phyloP scores from a whole-genome alignment of 2,329 filamentous ascomycete genomes.

The Fusarium liriodendri region DNA sequence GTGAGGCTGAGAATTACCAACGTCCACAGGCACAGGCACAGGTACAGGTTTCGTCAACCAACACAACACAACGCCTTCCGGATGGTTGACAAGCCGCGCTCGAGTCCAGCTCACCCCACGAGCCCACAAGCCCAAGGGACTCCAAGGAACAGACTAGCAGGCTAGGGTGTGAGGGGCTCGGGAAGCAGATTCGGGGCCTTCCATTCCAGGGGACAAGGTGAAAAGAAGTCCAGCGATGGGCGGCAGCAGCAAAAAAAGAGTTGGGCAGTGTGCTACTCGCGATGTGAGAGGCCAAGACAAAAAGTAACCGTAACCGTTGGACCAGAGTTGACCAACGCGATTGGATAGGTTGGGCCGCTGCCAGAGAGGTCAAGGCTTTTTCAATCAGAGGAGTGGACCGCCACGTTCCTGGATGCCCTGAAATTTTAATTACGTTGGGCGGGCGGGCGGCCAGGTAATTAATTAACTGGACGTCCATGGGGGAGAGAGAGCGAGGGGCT shows the following conservation, averaged over 20 bases:
- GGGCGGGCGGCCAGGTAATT: conserved; percentile 34
- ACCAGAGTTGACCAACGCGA: conserved; percentile 32
- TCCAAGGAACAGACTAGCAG: not conserved
- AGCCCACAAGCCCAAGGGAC: not conserved
- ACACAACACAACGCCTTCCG: not conserved
- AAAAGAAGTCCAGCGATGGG: conserved; percentile 18
- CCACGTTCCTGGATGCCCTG: conserved; percentile 39
- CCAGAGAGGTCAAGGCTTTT: conserved; percentile 30
- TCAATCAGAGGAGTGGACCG: conserved; percentile 35
- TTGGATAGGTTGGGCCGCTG: conserved; percentile 22
- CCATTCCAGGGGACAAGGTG: conserved; percentile 7
- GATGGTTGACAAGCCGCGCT: conserved; percentile 4
- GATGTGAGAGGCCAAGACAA: conserved; percentile 7
- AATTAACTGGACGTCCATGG: conserved; percentile 29
- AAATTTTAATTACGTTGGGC: conserved; percentile 43
- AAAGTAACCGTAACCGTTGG: conserved; percentile 31
- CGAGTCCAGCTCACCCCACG: conserved; percentile 3
- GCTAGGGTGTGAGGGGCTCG: conserved; percentile 5
- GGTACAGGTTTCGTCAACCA: not conserved
- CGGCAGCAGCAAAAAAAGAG: conserved; percentile 2
- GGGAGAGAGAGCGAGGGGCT: conserved; percentile 4
- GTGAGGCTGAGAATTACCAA: conserved; percentile 31
- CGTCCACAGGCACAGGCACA: not conserved
- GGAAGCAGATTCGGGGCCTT: conserved; percentile 26
- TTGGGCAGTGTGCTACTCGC: not conserved